Evolutionary conservation across 2,329 filamentous ascomycete species (phyloP).

Genomic region (Fusarium tupiense): DNA sequence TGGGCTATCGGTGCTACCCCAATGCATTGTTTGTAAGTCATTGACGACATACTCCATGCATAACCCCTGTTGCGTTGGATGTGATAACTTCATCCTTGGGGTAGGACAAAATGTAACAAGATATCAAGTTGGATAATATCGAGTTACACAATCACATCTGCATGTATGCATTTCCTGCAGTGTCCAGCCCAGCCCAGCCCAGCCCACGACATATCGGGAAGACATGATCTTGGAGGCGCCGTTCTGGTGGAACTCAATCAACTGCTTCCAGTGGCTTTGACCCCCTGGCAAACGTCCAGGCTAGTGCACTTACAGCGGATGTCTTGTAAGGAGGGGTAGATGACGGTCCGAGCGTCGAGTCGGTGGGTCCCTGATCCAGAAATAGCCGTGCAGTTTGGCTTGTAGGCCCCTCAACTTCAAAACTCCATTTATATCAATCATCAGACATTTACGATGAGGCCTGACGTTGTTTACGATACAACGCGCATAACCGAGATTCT

Average conservation of each 20-base stretch:
- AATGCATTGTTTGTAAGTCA: conserved; percentile 11
- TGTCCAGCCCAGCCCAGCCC: not conserved
- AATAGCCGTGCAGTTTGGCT: conserved; percentile 26
- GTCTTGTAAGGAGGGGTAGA: conserved; percentile 1
- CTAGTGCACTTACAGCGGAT: conserved; percentile 15
- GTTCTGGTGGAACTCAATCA: conserved; percentile 32
- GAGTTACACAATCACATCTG: conserved; percentile 26
- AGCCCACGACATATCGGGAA: conserved; percentile 19
- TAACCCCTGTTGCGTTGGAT: conserved; percentile 18
- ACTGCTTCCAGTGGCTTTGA: conserved; percentile 10
- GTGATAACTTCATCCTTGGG: not conserved
- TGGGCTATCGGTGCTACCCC: conserved; percentile 19
- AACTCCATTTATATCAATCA: conserved; percentile 25
- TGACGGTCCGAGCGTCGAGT: conserved; percentile 25
- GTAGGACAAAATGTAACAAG: not conserved
- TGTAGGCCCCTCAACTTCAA: conserved; percentile 11
- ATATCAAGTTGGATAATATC: not conserved
- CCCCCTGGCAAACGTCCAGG: conserved; percentile 16
- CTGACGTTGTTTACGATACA: not conserved
- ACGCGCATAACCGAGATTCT: not conserved
- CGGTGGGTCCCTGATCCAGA: conserved; percentile 29
- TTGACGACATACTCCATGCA: conserved; percentile 25
- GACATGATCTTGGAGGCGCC: not conserved
- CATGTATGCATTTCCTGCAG: conserved; percentile 36
- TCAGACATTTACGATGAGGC: conserved; percentile 1